phyloP scores from a whole-genome alignment of 192 early-diverging fungal species.

The Glomus cerebriforme region DNA sequence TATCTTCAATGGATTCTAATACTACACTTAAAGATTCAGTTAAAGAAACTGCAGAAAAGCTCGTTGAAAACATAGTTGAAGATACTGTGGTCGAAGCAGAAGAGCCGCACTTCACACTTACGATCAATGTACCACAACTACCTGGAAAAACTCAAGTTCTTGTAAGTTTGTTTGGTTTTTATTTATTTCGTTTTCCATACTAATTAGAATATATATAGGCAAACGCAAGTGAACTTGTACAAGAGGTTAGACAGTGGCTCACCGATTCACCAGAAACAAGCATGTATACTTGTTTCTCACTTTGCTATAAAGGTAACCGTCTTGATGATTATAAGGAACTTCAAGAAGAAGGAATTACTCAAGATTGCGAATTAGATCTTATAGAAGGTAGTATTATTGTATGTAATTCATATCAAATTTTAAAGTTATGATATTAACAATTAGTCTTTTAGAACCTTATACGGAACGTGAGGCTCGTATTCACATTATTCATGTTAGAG shows the following conservation, averaged over 20 bases:
- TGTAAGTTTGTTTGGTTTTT: background rate
- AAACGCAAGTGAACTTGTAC: constrained; percentile 73
- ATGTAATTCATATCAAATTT: background rate
- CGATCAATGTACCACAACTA: constrained; percentile 42
- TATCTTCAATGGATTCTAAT: background rate
- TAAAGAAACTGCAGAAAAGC: background rate
- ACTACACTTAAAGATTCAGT: background rate
- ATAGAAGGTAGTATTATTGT: constrained; percentile 58
- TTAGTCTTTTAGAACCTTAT: constrained; percentile 63
- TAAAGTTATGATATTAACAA: background rate
- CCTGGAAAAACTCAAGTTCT: constrained; percentile 36
- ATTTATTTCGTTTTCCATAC: background rate
- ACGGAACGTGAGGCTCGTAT: constrained; percentile 91
- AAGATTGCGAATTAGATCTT: constrained; percentile 66
- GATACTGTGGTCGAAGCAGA: background rate
- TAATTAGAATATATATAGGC: constrained; percentile 44
- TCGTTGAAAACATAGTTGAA: background rate
- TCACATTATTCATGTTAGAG: constrained; percentile 86
- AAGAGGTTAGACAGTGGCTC: constrained; percentile 85
- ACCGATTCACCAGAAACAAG: constrained; percentile 84
- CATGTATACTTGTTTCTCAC: constrained; percentile 90
- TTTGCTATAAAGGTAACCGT: constrained; percentile 69
- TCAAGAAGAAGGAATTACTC: constrained; percentile 67
- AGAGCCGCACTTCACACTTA: constrained; percentile 33
- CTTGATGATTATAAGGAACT: constrained; percentile 78